Conservation (phyloP, 176 grass and related monocot species). For the Elymus sibiricus region DNA sequence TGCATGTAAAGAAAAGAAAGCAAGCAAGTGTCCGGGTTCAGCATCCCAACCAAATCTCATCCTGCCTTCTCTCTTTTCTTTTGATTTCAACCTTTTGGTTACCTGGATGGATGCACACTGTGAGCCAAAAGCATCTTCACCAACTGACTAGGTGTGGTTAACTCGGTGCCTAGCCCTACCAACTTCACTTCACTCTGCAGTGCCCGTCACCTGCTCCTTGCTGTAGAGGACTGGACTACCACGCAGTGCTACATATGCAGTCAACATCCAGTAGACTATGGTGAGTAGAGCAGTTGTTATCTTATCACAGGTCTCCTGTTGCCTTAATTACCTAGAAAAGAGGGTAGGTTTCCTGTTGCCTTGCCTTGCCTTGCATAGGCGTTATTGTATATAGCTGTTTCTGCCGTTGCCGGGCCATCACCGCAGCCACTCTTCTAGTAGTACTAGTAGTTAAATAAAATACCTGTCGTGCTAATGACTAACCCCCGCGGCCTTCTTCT, state of each 20-base stretch:
- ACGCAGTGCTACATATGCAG: background rate
- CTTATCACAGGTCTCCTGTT: background rate
- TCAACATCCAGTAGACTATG: background rate
- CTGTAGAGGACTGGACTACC: background rate
- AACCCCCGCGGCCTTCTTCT: conserved; percentile 13
- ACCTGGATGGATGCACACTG: conserved; percentile 16
- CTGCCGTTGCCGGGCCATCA: conserved; percentile 13
- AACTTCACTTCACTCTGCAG: conserved; percentile 34
- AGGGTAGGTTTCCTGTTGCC: background rate
- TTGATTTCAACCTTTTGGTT: conserved; percentile 21
- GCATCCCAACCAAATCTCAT: conserved; percentile 33
- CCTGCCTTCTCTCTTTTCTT: background rate
- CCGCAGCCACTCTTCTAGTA: conserved; percentile 16
- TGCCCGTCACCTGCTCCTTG: background rate
- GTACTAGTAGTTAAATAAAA: conserved; percentile 31
- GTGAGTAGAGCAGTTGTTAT: background rate
- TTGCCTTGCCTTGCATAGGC: background rate
- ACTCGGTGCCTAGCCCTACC: conserved; percentile 18
- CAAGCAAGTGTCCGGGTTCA: conserved; percentile 17
- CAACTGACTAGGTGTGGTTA: background rate
- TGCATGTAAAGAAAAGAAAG: conserved; percentile 35
- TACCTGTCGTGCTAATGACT: conserved; percentile 37
- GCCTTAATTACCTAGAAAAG: background rate
- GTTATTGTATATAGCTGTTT: conserved; percentile 20
- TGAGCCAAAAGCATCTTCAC: background rate